phyloP scores from a whole-genome alignment of 2,329 filamentous ascomycete genomes.

The Fusarium nygamai region DNA sequence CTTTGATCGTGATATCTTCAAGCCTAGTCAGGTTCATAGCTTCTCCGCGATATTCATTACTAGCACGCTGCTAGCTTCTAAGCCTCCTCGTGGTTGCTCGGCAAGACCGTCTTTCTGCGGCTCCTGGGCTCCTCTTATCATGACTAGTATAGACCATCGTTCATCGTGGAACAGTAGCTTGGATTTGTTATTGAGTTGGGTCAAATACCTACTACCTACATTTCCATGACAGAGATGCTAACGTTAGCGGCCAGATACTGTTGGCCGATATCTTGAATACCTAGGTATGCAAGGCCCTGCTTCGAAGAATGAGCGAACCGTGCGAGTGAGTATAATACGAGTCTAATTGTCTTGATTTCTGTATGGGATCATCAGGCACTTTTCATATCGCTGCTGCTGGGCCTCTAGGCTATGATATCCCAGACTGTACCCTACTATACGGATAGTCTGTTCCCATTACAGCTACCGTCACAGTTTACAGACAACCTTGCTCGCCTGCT shows the following conservation, averaged over 20 bases:
- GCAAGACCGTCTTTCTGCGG: constrained; percentile 17
- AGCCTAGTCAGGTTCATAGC: constrained; percentile 17
- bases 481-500: constrained; percentile 4
- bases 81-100: constrained; percentile 24
- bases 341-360: background rate
- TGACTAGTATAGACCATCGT: constrained; percentile 16
- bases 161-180: background rate
- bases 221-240: background rate
- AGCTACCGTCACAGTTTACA: background rate
- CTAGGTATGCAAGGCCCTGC: background rate
- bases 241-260: background rate
- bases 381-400: background rate
- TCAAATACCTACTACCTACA: background rate
- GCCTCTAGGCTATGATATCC: background rate
- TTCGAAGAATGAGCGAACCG: constrained; percentile 9
- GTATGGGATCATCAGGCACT: background rate
- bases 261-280: background rate
- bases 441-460: background rate
- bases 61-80: constrained; percentile 3
- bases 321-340: background rate
- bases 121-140: constrained; percentile 15
- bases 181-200: background rate
- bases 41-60: constrained; percentile 29
- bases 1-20: constrained; percentile 4
- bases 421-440: background rate